A percentile compares a stretch with the other conserved stretches of the same genome.
phyloP scores from a whole-genome alignment of 2,329 filamentous ascomycete species.

The Pseudohalonectria lignicola region DNA sequence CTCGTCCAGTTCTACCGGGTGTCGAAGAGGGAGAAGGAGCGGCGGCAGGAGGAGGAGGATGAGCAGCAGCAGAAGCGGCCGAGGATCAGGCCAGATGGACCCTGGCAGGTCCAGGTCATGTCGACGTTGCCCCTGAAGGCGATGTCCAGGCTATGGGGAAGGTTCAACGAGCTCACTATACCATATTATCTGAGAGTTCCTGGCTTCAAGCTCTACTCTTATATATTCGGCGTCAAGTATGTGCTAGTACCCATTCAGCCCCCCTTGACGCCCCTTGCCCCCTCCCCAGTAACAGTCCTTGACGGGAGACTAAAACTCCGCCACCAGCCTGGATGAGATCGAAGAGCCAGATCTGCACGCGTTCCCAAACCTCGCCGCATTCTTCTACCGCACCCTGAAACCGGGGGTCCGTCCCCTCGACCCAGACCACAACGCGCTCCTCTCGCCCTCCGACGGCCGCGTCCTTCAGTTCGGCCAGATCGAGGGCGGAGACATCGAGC shows the following conservation, averaged over 20 bases:
- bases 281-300: no score
- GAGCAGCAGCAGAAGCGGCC: slow-evolving; percentile 18
- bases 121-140: slow-evolving; percentile 86
- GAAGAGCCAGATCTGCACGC: slow-evolving; percentile 77
- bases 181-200: slow-evolving; percentile 81
- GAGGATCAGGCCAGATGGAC: slow-evolving; percentile 69
- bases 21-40: slow-evolving; percentile 41
- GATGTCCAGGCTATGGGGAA: slow-evolving; percentile 79
- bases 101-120: slow-evolving; percentile 92
- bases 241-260: slow-evolving; percentile 11
- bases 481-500: slow-evolving; percentile 87
- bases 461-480: slow-evolving; percentile 89
- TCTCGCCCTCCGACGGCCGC: slow-evolving; percentile 84
- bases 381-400: slow-evolving; percentile 94
- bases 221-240: slow-evolving; percentile 76
- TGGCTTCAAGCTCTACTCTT: slow-evolving; percentile 86
- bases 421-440: slow-evolving; percentile 63
- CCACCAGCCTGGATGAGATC: slow-evolving; percentile 69
- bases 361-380: slow-evolving; percentile 88
- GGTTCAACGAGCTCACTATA: slow-evolving; percentile 80
- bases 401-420: slow-evolving; percentile 80
- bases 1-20: slow-evolving; percentile 76
- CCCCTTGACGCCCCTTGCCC: no score
- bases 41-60: slow-evolving; percentile 28
- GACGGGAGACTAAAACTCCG: no score